These are phyloP conservation scores for Plasmodium gaboni DNA, from an alignment of 169 alveolate genomes.

Conservation along the genomic window DNA sequence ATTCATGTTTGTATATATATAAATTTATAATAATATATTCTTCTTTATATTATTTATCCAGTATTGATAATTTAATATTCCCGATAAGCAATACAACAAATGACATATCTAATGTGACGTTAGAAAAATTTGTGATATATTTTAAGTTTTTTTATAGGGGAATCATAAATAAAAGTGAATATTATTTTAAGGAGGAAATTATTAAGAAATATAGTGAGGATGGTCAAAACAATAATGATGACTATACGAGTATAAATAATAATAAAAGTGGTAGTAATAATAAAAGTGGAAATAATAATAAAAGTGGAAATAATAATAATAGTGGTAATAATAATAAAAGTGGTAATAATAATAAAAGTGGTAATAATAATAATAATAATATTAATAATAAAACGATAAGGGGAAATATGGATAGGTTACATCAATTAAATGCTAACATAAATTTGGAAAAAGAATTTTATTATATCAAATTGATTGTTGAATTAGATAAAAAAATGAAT, in stretches of 20 bases:
- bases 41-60: slow-evolving; percentile 21
- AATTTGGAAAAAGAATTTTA: slow-evolving; percentile 7
- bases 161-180: slow-evolving; percentile 36
- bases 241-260: neutral
- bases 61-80: slow-evolving; percentile 1
- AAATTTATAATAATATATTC: slow-evolving; percentile 38
- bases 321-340: neutral
- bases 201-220: neutral
- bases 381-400: neutral
- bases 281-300: neutral
- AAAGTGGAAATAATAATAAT: neutral
- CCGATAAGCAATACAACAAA: slow-evolving; percentile 26
- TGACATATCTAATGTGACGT: neutral
- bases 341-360: neutral
- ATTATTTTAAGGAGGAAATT: slow-evolving; percentile 32
- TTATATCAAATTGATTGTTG: slow-evolving; percentile 14
- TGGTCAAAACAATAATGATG: neutral
- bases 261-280: neutral
- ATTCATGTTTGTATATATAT: slow-evolving; percentile 54
- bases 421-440: no score
- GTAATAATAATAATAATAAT: neutral
- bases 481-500: slow-evolving; percentile 33
- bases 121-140: slow-evolving; percentile 2
- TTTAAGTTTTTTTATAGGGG: slow-evolving; percentile 13
- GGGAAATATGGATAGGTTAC: neutral